phyloP scores from a whole-genome alignment of 75 land plant genomes.

The Pinus albicaulis region DNA sequence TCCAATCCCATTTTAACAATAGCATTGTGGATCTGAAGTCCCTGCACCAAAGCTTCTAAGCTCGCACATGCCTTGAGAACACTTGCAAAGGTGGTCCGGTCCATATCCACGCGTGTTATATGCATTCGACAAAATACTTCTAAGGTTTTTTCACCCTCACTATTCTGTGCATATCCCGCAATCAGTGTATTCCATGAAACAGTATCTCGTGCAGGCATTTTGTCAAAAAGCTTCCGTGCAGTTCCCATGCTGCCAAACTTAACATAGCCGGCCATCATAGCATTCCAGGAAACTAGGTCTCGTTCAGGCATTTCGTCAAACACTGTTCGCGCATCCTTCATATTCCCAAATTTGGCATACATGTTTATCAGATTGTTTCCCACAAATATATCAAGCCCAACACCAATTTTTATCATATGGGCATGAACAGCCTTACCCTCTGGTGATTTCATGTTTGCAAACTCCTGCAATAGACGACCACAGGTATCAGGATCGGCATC shows the following conservation, averaged over 20 bases:
- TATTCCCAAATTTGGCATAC: conserved; percentile 40
- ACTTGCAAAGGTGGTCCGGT: conserved; percentile 2
- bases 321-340: conserved; percentile 38
- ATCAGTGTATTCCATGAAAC: conserved; percentile 58
- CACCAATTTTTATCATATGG: conserved; percentile 39
- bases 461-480: not conserved
- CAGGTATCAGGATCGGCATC: not conserved
- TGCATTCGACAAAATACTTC: conserved; percentile 17
- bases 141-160: conserved; percentile 27
- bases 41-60: conserved; percentile 13
- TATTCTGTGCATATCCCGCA: conserved; percentile 32
- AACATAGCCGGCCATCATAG: conserved; percentile 52
- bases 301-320: conserved; percentile 36
- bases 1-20: conserved; percentile 7
- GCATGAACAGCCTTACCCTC: conserved; percentile 40
- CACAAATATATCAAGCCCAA: conserved; percentile 40
- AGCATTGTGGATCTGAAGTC: conserved; percentile 10
- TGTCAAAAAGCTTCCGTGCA: conserved; percentile 53
- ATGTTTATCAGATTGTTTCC: conserved; percentile 43
- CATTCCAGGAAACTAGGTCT: conserved; percentile 53
- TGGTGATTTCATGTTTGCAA: not conserved
- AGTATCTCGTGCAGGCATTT: conserved; percentile 41
- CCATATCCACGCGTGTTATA: not conserved
- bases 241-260: conserved; percentile 27
- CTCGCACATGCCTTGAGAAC: conserved; percentile 13